Base-by-base conservation (phyloP, 202 grass and related monocot species). In the Setaria viridis region DNA sequence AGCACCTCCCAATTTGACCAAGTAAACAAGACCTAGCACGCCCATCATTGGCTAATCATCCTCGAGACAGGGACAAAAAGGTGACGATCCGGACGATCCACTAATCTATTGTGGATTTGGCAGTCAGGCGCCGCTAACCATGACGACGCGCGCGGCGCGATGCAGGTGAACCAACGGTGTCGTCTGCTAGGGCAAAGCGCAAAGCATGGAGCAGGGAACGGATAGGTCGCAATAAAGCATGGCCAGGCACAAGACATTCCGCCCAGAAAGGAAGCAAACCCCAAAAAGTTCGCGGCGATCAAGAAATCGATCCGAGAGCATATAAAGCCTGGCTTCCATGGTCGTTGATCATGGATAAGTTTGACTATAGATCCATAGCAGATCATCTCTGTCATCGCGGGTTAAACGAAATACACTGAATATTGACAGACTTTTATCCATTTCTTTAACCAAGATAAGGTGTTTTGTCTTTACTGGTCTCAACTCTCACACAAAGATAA, bases 111-210 rank as follows among this genome's bases (percentile, higher is more conserved):
- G 68, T 1, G 16, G 39, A 53, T 85, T 76, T 10, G n/a, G 42
- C n/a, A 11, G 69, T 68, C 43, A 78, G 82, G 76, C 82, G 62
- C 77, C 62, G 69, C 62, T 69, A 59, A 33, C 39, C 66, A 62
- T 42, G 82, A 50, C 11, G n/a, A 47, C 13, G 58, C 34, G 25
- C 25, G 25, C 25, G 25, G 25, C 25, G 25, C 25, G 33, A 62
- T 65, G 74, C 86, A 57, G 80, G 86, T 49, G 19, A 59, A 78
- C 68, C 48, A 45, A 75, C 43, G 39, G 4, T 7, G 60, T 21
- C 62, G 62, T 45, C 54, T 45, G 72, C 50, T 70, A 56, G 70
- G 19, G 66, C 66, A 43, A 25, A 25, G 25, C 25, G 25, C 25
- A 25, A 25, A 25, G 25, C 25, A 25, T 25, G 25, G 25, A 25